Conservation (phyloP, 2,329 filamentous ascomycete species). For the Elsinoe perseae region DNA sequence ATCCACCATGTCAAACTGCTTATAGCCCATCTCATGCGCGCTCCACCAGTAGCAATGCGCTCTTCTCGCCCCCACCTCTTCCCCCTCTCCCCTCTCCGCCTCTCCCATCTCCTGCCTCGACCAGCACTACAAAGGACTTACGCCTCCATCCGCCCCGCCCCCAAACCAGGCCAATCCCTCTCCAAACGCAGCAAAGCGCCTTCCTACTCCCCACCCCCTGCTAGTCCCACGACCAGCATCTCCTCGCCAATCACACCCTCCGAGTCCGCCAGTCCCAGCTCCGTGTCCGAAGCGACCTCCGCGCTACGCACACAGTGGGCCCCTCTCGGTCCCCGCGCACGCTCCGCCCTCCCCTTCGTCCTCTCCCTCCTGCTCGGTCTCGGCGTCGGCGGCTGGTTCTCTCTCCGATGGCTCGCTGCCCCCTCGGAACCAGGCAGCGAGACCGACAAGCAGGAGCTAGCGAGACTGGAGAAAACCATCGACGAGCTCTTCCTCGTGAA, state of each 20-base stretch:
- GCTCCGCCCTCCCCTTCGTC: constrained; percentile 22
- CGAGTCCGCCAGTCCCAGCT: background rate
- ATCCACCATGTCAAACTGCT: too few species aligned
- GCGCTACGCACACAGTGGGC: constrained; percentile 16
- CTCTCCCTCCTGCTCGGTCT: constrained; percentile 39
- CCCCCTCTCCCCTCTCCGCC: background rate
- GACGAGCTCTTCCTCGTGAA: constrained; percentile 43
- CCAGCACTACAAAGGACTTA: background rate
- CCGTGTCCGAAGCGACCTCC: background rate
- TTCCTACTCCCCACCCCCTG: background rate
- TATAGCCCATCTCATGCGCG: too few species aligned
- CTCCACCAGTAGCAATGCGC: background rate
- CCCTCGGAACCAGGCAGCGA: constrained; percentile 33
- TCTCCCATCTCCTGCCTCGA: background rate
- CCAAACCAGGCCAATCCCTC: background rate
- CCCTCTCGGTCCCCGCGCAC: constrained; percentile 24
- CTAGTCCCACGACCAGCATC: constrained; percentile 10
- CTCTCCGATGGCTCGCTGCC: constrained; percentile 40
- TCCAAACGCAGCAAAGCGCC: background rate
- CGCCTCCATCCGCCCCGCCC: background rate
- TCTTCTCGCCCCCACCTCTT: background rate
- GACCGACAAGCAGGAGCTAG: constrained; percentile 37
- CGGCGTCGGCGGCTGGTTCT: constrained; percentile 33
- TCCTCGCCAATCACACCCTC: constrained; percentile 19
- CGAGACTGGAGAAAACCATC: constrained; percentile 38